These are phyloP conservation scores for Leishmania tropica DNA, from an alignment of 208 protist species.

Conservation along the genomic window DNA sequence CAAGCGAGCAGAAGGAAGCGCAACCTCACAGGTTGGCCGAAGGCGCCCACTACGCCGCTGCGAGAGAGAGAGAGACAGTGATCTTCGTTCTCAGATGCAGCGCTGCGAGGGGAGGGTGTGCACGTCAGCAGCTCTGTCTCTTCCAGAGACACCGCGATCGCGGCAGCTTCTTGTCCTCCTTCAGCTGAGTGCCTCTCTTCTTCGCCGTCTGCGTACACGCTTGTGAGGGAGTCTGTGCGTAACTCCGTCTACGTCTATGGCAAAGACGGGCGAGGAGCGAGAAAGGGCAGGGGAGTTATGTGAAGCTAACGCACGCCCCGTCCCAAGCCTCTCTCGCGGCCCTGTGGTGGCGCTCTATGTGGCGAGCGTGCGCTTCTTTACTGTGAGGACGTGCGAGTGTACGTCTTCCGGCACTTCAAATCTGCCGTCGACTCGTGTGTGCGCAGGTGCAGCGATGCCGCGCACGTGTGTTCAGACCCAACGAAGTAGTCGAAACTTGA, in stretches of 20 bases:
- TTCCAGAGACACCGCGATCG: not conserved
- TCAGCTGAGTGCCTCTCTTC: not conserved
- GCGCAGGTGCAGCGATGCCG: not conserved
- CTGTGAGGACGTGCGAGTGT: not conserved
- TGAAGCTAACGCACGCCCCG: not conserved
- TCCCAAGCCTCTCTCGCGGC: not conserved
- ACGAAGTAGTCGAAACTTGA: not conserved
- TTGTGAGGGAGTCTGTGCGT: conserved; percentile 2
- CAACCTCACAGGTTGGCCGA: not conserved
- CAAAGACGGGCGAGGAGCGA: not conserved
- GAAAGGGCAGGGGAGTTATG: not conserved
- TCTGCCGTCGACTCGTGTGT: not conserved
- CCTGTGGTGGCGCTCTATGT: not conserved
- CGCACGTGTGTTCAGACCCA: not conserved
- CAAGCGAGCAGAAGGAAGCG: not conserved
- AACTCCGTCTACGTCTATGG: conserved; percentile 10
- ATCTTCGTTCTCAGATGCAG: not conserved
- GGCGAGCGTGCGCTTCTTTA: not conserved
- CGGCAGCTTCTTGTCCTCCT: not conserved
- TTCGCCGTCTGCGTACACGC: not conserved
- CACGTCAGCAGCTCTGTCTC: not conserved
- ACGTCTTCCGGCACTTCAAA: not conserved
- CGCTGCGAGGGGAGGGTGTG: not conserved
- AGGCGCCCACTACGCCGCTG: not conserved
- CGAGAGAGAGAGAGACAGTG: not conserved